Evolutionary conservation across 164 flowering plant species (phyloP), one percentile per base, ranked within the genome.

Genomic region (Stephania japonica): DNA sequence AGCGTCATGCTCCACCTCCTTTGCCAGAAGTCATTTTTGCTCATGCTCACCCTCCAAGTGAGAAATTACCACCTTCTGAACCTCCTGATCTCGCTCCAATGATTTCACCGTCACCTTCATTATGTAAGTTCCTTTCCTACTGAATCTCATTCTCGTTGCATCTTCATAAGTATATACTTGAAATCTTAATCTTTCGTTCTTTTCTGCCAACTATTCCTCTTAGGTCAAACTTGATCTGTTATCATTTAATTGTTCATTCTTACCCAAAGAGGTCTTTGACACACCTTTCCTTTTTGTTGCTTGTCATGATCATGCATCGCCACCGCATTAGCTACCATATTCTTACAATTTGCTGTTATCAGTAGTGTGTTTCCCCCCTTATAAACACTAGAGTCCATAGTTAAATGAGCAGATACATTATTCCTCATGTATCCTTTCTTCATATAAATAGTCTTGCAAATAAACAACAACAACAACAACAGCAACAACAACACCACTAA

Each of bases 31-130:
- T 84, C 16, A 81, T 81, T 41, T 82, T 82, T 77, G 82, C 88
- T 74, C 89, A 81, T 82, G 77, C 19, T 78, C 83, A 75, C 42
- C 92, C 93, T 50, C 91, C 94, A 43, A 82, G 86, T 13, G 79
- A 65, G 71, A 74, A 81, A 47, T 69, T 70, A 66, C 69, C 69
- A 64, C 79, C 78, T 74, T 70, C 72, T 50, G 73, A 77, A 65
- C 77, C 84, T 62, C 80, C 87, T 26, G 76, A 80, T 71, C 56
- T 43, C 71, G 72, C 27, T 56, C 80, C 83, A 38, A 47, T 83
- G 14, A 62, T 70, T 21, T 68, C 87, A 72, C 88, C 87, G 2
- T 77, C 77, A 1, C 85, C 86, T 69, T 75, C 85, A 70, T 72
- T 86, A 81, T 88, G 91, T 91, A 68, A 85, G 93, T 87, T 67